Conservation (phyloP, 176 grass and related monocot genomes). For the maize (Zea mays) region DNA sequence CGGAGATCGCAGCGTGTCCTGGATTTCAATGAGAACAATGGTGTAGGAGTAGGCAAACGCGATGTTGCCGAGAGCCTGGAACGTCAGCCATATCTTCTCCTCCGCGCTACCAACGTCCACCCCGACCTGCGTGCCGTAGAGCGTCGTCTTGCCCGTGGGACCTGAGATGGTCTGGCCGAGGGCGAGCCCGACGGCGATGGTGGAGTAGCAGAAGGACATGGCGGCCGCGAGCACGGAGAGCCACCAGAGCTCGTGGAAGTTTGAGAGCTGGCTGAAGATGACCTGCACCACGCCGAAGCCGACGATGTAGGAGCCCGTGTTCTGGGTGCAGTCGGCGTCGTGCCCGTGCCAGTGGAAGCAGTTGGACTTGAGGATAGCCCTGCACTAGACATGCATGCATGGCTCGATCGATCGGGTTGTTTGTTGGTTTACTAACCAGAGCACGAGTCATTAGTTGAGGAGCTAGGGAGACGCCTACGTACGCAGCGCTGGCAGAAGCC, state of each 20-base stretch:
- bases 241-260: constrained; percentile 83
- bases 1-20: constrained; percentile 67
- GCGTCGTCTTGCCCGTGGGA: constrained; percentile 43
- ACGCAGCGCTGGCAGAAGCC: constrained; percentile 67
- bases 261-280: constrained; percentile 71
- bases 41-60: constrained; percentile 89
- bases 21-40: constrained; percentile 82
- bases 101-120: constrained; percentile 48
- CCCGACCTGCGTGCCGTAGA: constrained; percentile 69
- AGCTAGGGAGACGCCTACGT: constrained; percentile 42
- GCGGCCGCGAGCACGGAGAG: constrained; percentile 72
- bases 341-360: constrained; percentile 64
- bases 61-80: constrained; percentile 86
- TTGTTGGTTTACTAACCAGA: too few species aligned
- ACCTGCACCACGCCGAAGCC: constrained; percentile 69
- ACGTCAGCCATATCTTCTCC: constrained; percentile 67
- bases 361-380: constrained; percentile 67
- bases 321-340: constrained; percentile 56
- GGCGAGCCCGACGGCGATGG: constrained; percentile 69
- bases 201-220: constrained; percentile 82
- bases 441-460: too few species aligned
- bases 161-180: constrained; percentile 41
- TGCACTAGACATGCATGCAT: constrained; percentile 12
- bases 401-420: too few species aligned
- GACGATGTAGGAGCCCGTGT: constrained; percentile 59